A percentile compares a stretch with the other conserved stretches of the same genome.
phyloP scores from a whole-genome alignment of 139 green algal genomes.

The Monoraphidium neglectum region DNA sequence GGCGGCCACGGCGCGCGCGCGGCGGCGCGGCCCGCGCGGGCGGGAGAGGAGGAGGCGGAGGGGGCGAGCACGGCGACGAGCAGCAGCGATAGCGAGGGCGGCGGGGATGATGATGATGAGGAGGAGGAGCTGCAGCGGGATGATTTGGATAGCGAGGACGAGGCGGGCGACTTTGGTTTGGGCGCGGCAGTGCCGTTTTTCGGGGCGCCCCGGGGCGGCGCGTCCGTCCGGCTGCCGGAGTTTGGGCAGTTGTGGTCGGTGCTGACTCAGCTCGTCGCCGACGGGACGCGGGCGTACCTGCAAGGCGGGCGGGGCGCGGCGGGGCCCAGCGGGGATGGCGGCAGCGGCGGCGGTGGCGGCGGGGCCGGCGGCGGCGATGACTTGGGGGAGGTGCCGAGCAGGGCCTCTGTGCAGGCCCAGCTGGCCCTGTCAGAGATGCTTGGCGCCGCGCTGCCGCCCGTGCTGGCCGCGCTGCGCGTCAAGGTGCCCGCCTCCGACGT shows the following conservation, averaged over 20 bases:
- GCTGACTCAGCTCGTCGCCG: slow-evolving; percentile 12
- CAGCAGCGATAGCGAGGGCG: too few species aligned
- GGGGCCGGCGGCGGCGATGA: background rate
- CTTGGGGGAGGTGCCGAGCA: background rate
- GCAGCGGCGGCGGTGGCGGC: background rate
- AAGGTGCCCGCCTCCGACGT: background rate
- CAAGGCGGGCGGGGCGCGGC: background rate
- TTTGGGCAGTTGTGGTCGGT: slow-evolving; percentile 24
- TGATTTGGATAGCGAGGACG: background rate
- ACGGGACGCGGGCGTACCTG: slow-evolving; percentile 1
- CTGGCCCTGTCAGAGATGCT: slow-evolving; percentile 15
- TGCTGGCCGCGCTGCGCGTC: background rate
- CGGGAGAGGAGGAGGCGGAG: too few species aligned
- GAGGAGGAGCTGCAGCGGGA: slow-evolving; percentile 4
- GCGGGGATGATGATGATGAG: too few species aligned
- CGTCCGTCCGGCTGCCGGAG: slow-evolving; percentile 18
- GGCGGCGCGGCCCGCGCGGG: background rate
- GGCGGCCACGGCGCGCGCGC: background rate
- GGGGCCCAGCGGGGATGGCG: background rate
- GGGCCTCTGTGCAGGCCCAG: slow-evolving; percentile 7
- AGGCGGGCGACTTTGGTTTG: background rate
- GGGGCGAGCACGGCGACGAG: too few species aligned
- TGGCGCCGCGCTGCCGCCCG: background rate
- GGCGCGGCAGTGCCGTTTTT: too few species aligned
- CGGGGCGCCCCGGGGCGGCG: background rate